phyloP scores from a whole-genome alignment of 805 yeast genomes.

The Saccharomycopsis babjevae region DNA sequence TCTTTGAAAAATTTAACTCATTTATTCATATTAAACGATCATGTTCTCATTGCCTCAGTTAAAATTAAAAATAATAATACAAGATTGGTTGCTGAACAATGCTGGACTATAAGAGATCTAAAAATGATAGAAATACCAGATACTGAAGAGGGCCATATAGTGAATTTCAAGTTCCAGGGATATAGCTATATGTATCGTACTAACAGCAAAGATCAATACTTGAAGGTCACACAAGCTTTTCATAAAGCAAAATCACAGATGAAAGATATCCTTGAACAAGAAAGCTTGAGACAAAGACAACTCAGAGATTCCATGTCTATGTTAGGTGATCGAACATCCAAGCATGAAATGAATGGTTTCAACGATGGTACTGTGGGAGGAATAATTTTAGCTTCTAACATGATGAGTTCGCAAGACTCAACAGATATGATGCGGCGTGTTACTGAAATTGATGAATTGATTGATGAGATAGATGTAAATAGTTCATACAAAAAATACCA shows the following conservation, averaged over 20 bases:
- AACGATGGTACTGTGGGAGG: not conserved
- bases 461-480: constrained; percentile 61
- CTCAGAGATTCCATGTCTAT: constrained; percentile 36
- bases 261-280: constrained; percentile 44
- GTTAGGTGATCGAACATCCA: constrained; percentile 26
- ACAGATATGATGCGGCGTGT: constrained; percentile 35
- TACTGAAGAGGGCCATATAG: constrained; percentile 26
- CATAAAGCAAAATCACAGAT: constrained; percentile 54
- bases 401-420: constrained; percentile 36
- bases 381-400: constrained; percentile 21
- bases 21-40: constrained; percentile 67
- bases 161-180: constrained; percentile 39
- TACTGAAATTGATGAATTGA: constrained; percentile 44
- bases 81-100: constrained; percentile 54
- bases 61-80: constrained; percentile 30
- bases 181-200: constrained; percentile 50
- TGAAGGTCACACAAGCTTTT: constrained; percentile 43
- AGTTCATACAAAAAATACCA: constrained; percentile 51
- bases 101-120: constrained; percentile 66
- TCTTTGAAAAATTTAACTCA: constrained; percentile 60
- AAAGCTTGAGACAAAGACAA: constrained; percentile 33
- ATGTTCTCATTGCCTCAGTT: constrained; percentile 61
- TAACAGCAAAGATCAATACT: constrained; percentile 46
- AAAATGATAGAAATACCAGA: constrained; percentile 32
- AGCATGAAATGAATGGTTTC: not conserved